phyloP scores from a whole-genome alignment of 176 grass and related monocot species.

The Neostapfia colusana region DNA sequence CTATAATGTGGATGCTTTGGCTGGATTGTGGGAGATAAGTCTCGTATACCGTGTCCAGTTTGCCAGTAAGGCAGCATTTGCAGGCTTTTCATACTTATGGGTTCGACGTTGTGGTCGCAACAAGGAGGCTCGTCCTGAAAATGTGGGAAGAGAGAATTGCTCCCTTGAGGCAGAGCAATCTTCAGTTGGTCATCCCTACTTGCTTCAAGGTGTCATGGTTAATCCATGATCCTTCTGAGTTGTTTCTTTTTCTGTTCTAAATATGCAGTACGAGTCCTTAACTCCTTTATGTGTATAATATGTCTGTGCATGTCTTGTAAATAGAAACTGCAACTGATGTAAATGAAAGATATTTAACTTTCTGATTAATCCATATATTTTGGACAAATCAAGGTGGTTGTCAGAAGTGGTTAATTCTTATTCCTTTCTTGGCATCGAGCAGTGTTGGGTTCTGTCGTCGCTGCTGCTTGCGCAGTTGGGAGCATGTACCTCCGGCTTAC shows the following conservation, averaged over 20 bases:
- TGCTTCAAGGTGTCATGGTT: conserved; percentile 65
- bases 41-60: conserved; percentile 68
- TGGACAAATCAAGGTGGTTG: no score
- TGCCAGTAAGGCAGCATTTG: conserved; percentile 61
- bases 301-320: conserved; percentile 58
- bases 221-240: conserved; percentile 43
- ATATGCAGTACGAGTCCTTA: conserved; percentile 23
- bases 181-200: conserved; percentile 33
- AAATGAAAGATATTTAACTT: conserved; percentile 27
- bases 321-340: conserved; percentile 35
- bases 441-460: no score
- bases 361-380: conserved; percentile 2
- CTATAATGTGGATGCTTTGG: conserved; percentile 45
- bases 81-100: conserved; percentile 72
- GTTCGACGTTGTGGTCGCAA: conserved; percentile 43
- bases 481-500: no score
- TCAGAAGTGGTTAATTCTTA: no score
- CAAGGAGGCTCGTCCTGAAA: conserved; percentile 36
- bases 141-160: conserved; percentile 52
- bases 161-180: conserved; percentile 65
- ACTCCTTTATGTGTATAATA: conserved; percentile 54
- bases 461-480: no score
- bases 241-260: conserved; percentile 34
- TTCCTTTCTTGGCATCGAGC: no score
- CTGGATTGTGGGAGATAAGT: conserved; percentile 68